Base-by-base conservation (phyloP, 2,329 filamentous ascomycete genomes). In the Botrytis fragariae region DNA sequence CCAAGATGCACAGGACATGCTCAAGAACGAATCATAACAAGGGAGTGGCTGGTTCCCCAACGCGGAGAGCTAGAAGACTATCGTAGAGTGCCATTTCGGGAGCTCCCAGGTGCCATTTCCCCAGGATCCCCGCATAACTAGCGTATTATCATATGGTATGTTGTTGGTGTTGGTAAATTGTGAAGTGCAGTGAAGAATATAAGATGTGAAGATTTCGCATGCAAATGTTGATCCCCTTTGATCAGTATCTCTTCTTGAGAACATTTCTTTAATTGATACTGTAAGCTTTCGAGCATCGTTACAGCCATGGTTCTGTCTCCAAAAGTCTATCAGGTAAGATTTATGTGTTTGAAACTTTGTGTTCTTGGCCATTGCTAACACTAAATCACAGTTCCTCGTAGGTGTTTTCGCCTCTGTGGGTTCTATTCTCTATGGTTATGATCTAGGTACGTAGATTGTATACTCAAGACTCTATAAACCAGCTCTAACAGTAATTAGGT, bases 391-490 rank as follows among this genome's bases (percentile, higher is more conserved):
- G 79, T 82, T 82, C 72, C 78, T 83, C 2, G 80, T 82, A 60
- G 81, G 81, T 71, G 78, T 82, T 14, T 88, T 89, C 78, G 87
- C 87, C 76, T 88, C 87, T 35, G 81, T 88, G 60, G 87, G 87
- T 61, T 88, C 86, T 7, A 82, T 88, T 65, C 83, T 87, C 45
- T 89, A 82, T 77, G 87, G 87, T 68, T 88, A 89, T 78, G 87
- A 88, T 78, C 82, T 89, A 18, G 86, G 86, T 77, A 85, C 10
- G 87, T 59, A 86, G 87, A 72, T 59, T 60, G n/a, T 20, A 48
- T 18, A 25, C 18, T 48, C 44, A 64, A 44, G 32, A 44, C 75
- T 75, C 20, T 72, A 72, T n/a, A 75, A 3, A 6, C 39, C 69
- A 76, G 25, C 14, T 63, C 44, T 62, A 54, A 62, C 32, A 37